Evolutionary conservation across 2,329 filamentous ascomycete genomes (phyloP).

Genomic region (Plenodomus biglobosus): DNA sequence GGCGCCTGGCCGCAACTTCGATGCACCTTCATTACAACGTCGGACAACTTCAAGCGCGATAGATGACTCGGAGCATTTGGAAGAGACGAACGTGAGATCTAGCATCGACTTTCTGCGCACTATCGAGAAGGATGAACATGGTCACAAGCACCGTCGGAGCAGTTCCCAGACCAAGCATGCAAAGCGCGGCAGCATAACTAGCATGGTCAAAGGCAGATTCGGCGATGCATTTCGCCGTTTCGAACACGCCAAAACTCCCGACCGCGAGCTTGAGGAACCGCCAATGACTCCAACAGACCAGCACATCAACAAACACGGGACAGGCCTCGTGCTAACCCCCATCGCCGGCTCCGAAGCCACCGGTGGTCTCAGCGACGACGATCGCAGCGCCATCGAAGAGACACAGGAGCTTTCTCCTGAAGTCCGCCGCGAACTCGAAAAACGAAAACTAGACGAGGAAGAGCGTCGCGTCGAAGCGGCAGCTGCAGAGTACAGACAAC

Average conservation of each 20-base stretch:
- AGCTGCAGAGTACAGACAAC: slow-evolving; percentile 81
- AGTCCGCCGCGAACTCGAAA: slow-evolving; percentile 85
- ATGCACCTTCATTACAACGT: slow-evolving; percentile 33
- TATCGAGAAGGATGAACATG: slow-evolving; percentile 64
- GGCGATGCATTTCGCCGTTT: slow-evolving; percentile 93
- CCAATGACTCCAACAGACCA: slow-evolving; percentile 31
- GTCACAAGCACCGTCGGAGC: slow-evolving; percentile 58
- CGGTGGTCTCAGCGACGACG: slow-evolving; percentile 67
- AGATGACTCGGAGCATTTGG: slow-evolving; percentile 44
- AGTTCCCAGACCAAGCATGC: slow-evolving; percentile 61
- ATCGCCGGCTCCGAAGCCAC: slow-evolving; percentile 77
- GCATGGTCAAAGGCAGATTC: slow-evolving; percentile 81
- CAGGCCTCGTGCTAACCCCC: slow-evolving; percentile 53
- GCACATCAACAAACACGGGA: slow-evolving; percentile 19
- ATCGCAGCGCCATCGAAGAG: slow-evolving; percentile 64
- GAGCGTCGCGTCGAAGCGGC: slow-evolving; percentile 87
- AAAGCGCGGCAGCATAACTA: slow-evolving; percentile 73
- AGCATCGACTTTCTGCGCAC: slow-evolving; percentile 81
- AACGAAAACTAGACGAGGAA: slow-evolving; percentile 77
- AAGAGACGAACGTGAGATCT: slow-evolving; percentile 70
- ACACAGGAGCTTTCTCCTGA: slow-evolving; percentile 78
- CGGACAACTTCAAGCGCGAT: slow-evolving; percentile 34
- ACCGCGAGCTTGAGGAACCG: slow-evolving; percentile 32
- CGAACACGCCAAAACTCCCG: slow-evolving; percentile 57
- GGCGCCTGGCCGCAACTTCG: slow-evolving; percentile 45